Evolutionary conservation across 2,329 filamentous ascomycete species (phyloP).

Genomic region (Pezicula neosporulosa): DNA sequence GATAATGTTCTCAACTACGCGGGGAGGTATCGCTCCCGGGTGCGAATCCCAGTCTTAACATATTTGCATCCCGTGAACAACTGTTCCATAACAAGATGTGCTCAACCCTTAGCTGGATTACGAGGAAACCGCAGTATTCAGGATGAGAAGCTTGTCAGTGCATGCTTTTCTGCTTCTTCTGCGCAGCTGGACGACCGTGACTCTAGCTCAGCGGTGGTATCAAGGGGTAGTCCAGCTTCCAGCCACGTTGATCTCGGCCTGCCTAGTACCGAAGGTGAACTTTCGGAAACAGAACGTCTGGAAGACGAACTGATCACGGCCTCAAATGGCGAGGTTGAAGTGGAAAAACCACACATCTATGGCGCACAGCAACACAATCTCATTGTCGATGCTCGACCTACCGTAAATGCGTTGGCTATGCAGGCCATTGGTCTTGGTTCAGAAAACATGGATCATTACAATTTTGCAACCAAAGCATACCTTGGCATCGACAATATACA

Average conservation of each 20-base stretch:
- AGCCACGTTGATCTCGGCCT: conserved; percentile 48
- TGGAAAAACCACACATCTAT: conserved; percentile 67
- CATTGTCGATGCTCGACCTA: conserved; percentile 93
- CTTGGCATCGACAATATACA: conserved; percentile 98
- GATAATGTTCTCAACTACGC: conserved; percentile 96
- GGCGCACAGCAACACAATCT: conserved; percentile 91
- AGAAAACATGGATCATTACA: conserved; percentile 98
- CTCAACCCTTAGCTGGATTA: conserved; percentile 85
- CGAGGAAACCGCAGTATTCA: conserved; percentile 88
- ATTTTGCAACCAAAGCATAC: conserved; percentile 85
- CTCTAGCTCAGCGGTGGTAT: conserved; percentile 17
- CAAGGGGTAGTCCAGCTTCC: conserved; percentile 36
- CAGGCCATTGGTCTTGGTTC: conserved; percentile 90
- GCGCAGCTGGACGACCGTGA: conserved; percentile 21
- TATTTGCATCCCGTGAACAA: conserved; percentile 98
- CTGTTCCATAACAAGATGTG: conserved; percentile 92
- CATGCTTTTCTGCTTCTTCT: conserved; percentile 78
- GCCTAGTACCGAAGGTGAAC: conserved; percentile 39
- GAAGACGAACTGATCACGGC: conserved; percentile 65
- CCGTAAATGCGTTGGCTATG: conserved; percentile 91
- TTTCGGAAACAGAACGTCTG: conserved; percentile 59
- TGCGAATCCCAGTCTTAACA: conserved; percentile 82
- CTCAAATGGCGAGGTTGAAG: conserved; percentile 43
- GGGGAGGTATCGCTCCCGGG: conserved; percentile 80
- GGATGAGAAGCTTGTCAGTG: conserved; percentile 88